These are phyloP conservation scores for Carex myosuroides DNA, from an alignment of 176 grass and related monocot species.

Conservation along the genomic window DNA sequence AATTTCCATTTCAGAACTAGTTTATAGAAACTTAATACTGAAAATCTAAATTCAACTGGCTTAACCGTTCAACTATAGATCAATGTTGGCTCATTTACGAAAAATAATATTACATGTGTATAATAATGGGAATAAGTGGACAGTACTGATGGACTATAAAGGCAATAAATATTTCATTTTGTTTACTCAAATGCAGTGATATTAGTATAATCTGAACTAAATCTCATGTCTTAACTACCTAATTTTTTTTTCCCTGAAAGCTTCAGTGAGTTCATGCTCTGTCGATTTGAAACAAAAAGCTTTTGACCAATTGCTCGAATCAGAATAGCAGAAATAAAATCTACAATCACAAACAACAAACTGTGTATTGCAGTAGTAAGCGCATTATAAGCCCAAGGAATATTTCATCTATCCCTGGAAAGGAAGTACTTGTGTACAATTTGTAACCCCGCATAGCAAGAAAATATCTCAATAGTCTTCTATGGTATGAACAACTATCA, in stretches of 20 bases:
- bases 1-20: neutral
- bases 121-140: neutral
- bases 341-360: constrained; percentile 97
- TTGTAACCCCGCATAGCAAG: neutral
- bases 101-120: neutral
- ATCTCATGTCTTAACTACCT: constrained; percentile 36
- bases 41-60: neutral
- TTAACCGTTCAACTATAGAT: neutral
- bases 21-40: neutral
- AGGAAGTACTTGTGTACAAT: neutral
- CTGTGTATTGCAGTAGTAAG: constrained; percentile 69
- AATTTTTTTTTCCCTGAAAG: constrained; percentile 43
- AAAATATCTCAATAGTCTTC: neutral
- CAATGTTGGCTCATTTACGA: neutral
- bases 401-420: neutral
- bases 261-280: constrained; percentile 53
- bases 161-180: neutral
- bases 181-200: neutral
- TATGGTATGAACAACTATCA: neutral
- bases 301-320: constrained; percentile 65
- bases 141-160: neutral
- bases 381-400: constrained; percentile 11
- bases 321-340: constrained; percentile 80
- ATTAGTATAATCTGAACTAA: neutral
- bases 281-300: constrained; percentile 47